Evolutionary conservation across 2,329 filamentous ascomycete genomes (phyloP).

Genomic region (Penicillium vulpinum): DNA sequence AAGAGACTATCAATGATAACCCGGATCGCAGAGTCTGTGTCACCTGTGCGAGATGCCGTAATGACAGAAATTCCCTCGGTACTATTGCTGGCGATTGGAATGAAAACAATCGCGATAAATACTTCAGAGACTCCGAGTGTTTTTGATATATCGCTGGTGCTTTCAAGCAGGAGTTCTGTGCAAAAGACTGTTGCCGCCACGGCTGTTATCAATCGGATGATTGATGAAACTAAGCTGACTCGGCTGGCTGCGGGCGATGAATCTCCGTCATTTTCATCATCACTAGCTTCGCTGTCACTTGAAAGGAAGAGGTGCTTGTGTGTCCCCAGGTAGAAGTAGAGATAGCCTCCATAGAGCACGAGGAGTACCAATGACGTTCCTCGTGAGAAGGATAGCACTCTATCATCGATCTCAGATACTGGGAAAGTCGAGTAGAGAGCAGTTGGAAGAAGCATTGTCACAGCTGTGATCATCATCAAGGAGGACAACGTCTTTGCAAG

Average conservation of each 20-base stretch:
- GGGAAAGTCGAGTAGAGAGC: slow-evolving; percentile 63
- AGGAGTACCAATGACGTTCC: slow-evolving; percentile 70
- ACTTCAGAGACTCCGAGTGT: slow-evolving; percentile 66
- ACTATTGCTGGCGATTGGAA: slow-evolving; percentile 72
- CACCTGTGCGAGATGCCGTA: slow-evolving; percentile 69
- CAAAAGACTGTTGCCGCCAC: slow-evolving; percentile 67
- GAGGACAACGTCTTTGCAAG: slow-evolving; percentile 50
- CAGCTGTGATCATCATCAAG: slow-evolving; percentile 67
- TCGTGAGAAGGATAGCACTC: slow-evolving; percentile 67
- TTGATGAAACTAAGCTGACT: not conserved
- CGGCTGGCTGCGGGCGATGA: not conserved
- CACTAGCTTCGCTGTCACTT: slow-evolving; percentile 13
- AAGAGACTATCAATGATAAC: slow-evolving; percentile 74
- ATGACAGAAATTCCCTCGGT: slow-evolving; percentile 73
- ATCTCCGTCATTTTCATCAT: not conserved
- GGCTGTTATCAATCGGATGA: slow-evolving; percentile 7
- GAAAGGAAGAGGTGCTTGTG: slow-evolving; percentile 66
- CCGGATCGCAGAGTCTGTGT: slow-evolving; percentile 60
- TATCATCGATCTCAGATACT: slow-evolving; percentile 41
- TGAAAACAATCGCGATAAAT: slow-evolving; percentile 70
- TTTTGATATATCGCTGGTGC: slow-evolving; percentile 65
- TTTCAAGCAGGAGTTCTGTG: slow-evolving; percentile 69
- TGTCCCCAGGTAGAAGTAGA: slow-evolving; percentile 70
- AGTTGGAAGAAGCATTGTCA: slow-evolving; percentile 70
- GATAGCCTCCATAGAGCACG: slow-evolving; percentile 66